phyloP scores from a whole-genome alignment of 441 rosid species.

The Croton laevigatus region DNA sequence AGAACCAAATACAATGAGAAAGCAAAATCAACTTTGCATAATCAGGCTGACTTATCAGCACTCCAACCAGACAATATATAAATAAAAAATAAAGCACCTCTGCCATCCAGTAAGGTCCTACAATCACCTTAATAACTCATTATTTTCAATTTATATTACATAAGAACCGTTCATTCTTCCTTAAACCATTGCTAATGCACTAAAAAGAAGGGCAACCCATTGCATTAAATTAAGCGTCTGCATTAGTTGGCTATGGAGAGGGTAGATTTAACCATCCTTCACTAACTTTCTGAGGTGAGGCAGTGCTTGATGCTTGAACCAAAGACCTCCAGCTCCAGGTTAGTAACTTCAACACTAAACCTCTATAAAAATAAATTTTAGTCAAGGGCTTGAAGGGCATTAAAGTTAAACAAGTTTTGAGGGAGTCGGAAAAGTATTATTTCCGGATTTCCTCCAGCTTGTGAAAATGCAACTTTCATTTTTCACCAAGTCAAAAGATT shows the following conservation, averaged over 20 bases:
- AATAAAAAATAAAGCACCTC: not conserved
- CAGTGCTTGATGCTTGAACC: too few relatives aligned
- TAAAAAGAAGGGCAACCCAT: too few relatives aligned
- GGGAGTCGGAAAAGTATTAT: not conserved
- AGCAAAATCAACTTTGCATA: not conserved
- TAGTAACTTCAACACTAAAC: too few relatives aligned
- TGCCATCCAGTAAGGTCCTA: not conserved
- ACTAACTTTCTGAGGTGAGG: too few relatives aligned
- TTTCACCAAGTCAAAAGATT: not conserved
- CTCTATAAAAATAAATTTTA: not conserved
- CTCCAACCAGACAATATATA: not conserved
- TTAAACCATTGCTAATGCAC: not conserved
- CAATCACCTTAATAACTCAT: not conserved
- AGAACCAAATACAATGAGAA: conserved; percentile 4
- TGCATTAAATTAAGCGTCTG: too few relatives aligned
- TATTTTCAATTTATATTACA: not conserved
- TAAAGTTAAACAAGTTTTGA: too few relatives aligned
- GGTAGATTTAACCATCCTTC: too few relatives aligned
- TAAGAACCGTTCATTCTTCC: not conserved
- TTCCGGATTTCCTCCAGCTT: not conserved
- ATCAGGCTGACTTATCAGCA: not conserved
- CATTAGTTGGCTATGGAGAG: too few relatives aligned
- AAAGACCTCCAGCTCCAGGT: too few relatives aligned
- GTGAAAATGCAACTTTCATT: not conserved
- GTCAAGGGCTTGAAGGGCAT: not conserved